These are phyloP conservation scores for Fusarium phyllophilum DNA, from an alignment of 2,329 filamentous ascomycete species.

Conservation along the genomic window DNA sequence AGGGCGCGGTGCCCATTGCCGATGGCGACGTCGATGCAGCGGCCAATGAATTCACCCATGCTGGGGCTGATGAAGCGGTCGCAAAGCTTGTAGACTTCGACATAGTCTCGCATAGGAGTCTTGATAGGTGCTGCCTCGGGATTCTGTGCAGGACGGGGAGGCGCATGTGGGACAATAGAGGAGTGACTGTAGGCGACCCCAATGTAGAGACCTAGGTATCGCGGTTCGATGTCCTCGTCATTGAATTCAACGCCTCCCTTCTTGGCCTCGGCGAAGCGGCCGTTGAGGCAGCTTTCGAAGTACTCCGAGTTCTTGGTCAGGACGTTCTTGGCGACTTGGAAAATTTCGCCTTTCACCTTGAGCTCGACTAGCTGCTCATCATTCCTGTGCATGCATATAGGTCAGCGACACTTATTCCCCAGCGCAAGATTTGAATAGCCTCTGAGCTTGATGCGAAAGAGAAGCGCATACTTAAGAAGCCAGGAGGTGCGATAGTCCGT, in stretches of 20 bases:
- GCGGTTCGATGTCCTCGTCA: conserved; percentile 45
- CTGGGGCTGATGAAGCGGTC: conserved; percentile 48
- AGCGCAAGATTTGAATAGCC: not conserved
- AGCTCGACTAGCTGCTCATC: conserved; percentile 47
- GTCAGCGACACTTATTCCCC: not conserved
- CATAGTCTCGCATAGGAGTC: conserved; percentile 46
- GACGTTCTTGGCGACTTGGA: conserved; percentile 46
- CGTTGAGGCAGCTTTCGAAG: conserved; percentile 45
- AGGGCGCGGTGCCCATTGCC: conserved; percentile 48
- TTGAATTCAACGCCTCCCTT: conserved; percentile 45
- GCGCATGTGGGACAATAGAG: conserved; percentile 46
- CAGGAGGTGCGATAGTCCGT: conserved; percentile 48
- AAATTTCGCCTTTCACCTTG: conserved; percentile 44
- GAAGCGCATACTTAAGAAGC: conserved; percentile 48
- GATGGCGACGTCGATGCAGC: conserved; percentile 46
- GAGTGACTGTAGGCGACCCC: conserved; percentile 50
- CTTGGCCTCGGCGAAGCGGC: conserved; percentile 44
- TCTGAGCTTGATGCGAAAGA: not conserved
- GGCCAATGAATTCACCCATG: conserved; percentile 46
- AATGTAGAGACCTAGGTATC: conserved; percentile 49
- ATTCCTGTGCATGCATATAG: conserved; percentile 32
- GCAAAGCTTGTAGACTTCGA: conserved; percentile 52
- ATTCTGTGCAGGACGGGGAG: conserved; percentile 36
- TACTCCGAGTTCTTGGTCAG: conserved; percentile 49
- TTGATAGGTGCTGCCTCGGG: conserved; percentile 43